phyloP scores from a whole-genome alignment of 768 basidiomycete genomes.

The Tubosaeta sp. region DNA sequence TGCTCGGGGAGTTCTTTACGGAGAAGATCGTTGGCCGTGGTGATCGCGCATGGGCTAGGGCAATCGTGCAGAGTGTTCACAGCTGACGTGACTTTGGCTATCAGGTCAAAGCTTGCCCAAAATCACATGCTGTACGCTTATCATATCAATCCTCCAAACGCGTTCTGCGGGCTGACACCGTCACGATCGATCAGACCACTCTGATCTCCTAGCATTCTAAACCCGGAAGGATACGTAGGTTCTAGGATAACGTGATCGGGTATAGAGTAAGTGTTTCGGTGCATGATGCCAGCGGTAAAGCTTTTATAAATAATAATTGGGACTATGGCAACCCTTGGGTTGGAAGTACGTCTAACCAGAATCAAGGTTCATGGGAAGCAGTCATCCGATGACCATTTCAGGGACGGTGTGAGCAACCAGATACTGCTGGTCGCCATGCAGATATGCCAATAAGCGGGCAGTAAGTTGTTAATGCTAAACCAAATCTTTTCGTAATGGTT shows the following conservation, averaged over 20 bases:
- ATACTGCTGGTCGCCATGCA: not conserved
- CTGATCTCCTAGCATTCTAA: not conserved
- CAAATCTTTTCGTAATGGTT: conserved; percentile 7
- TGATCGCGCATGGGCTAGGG: conserved; percentile 64
- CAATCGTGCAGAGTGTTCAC: conserved; percentile 40
- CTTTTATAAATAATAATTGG: not conserved
- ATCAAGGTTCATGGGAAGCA: not conserved
- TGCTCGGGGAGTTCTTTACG: conserved; percentile 62
- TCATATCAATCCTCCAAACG: not conserved
- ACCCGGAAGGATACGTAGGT: not conserved
- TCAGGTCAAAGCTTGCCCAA: not conserved
- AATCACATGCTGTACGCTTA: not conserved
- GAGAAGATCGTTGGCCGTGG: conserved; percentile 40
- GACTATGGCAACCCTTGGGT: not conserved
- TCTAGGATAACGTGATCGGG: not conserved
- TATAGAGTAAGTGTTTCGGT: not conserved
- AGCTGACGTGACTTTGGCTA: conserved; percentile 4
- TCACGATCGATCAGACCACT: not conserved
- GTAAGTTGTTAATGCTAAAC: conserved; percentile 11
- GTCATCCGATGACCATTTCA: not conserved
- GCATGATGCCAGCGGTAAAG: not conserved
- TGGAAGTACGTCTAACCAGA: not conserved
- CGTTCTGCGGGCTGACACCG: not conserved
- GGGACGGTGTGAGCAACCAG: not conserved
- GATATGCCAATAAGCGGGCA: conserved; percentile 15